Base-by-base conservation (phyloP, 805 yeast species). In the Zygosaccharomyces bisporus region DNA sequence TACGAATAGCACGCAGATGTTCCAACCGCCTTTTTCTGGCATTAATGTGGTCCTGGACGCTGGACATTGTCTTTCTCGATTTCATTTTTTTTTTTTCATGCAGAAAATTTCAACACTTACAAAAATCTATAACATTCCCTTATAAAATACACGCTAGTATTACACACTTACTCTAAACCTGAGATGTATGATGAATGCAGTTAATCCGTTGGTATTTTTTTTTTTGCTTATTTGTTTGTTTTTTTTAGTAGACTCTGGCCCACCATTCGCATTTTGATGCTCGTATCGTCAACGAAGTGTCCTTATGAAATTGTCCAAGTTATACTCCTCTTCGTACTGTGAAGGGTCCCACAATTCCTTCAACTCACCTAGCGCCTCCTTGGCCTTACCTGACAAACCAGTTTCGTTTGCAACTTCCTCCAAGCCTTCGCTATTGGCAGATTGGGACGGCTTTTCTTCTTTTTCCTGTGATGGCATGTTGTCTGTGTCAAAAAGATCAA, bases 281-380 rank as follows among this genome's bases (percentile, higher is more conserved):
- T 23, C 16, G 16, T 27, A 27, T 27, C 8, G 17, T 31, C 23
- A 47, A 30, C 51, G 51, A 24, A 87, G 74, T 20, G 85, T 83
- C 69, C 86, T 86, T 67, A 93, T 91, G 64, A 93, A 93, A 43
- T 84, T 80, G 64, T 91, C 97, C 67, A 93, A 77, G 59, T 93
- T 87, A 66, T 93, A 93, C 70, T 93, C 99, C 60, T 93, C 99
- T 52, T 90, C 96, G 59, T 93, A 93, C 66, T 93, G 97, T 25
- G 86, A 75, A 57, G 87, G 93, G 61, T 93, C 98, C 99, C 99
- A 93, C 45, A 93, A 73, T 57, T 90, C 97, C 7, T 86, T 91
- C 52, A 93, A 72, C 53, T 87, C 96, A 20, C 90, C 91, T 35
- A 87, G 80, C 0, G 93, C 91, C 33, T 85, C 88, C 29, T 86